A percentile compares a stretch with the other conserved stretches of the same genome.
phyloP scores from a whole-genome alignment of 2,329 filamentous ascomycete species.

The Dactylellina parvicollis region DNA sequence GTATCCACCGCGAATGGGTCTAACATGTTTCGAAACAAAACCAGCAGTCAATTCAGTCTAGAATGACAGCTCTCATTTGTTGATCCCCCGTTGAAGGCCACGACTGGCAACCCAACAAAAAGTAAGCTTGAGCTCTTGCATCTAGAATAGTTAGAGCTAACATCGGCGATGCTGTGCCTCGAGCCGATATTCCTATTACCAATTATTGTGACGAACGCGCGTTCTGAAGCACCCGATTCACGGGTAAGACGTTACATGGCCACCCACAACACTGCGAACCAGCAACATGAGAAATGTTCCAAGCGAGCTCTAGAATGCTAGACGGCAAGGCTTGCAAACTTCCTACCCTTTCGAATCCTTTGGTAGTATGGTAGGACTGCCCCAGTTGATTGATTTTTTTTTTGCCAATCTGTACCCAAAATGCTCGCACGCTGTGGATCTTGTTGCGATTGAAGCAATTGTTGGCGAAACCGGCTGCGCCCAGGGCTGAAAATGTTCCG shows the following conservation, averaged over 20 bases:
- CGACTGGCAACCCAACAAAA: conserved; percentile 14
- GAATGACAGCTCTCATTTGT: background rate
- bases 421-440: conserved; percentile 8
- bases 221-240: conserved; percentile 30
- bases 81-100: conserved; percentile 7
- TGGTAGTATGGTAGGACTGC: too few species aligned
- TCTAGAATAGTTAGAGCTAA: background rate
- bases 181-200: too few species aligned
- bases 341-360: background rate
- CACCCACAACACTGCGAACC: conserved; percentile 2
- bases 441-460: conserved; percentile 10
- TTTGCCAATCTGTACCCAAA: too few species aligned
- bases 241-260: conserved; percentile 23
- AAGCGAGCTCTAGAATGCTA: conserved; percentile 46
- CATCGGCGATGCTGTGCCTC: conserved; percentile 17
- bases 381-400: conserved; percentile 13
- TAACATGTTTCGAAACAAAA: conserved; percentile 34
- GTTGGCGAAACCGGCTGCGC: conserved; percentile 43
- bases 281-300: conserved; percentile 17
- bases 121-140: background rate
- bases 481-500: conserved; percentile 42
- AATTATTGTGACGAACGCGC: conserved; percentile 41
- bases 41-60: background rate
- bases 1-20: conserved; percentile 20
- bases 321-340: conserved; percentile 11